Evolutionary conservation across 1,139 yeast species (phyloP).

Genomic region (Suhomyces atakaporum): DNA sequence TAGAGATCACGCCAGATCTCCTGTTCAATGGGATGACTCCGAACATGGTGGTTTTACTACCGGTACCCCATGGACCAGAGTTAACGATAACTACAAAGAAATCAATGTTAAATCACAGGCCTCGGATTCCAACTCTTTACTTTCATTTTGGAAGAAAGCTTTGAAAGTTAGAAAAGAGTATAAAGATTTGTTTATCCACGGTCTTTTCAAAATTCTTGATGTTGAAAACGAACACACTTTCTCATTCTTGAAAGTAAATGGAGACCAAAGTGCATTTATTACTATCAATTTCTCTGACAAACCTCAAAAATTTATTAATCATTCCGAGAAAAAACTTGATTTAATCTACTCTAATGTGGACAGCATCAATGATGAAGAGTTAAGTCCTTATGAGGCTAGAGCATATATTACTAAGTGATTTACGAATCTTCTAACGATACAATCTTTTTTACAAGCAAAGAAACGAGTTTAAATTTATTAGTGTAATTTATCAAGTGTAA

Average conservation of each 20-base stretch:
- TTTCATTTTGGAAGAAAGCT: conserved; percentile 23
- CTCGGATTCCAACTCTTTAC: conserved; percentile 23
- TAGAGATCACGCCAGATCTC: conserved; percentile 27
- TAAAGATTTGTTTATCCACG: conserved; percentile 22
- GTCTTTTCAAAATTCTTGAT: conserved; percentile 21
- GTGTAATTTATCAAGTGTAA: no score
- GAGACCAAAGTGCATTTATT: conserved; percentile 16
- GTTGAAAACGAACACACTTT: conserved; percentile 19
- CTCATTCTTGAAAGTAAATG: conserved; percentile 17
- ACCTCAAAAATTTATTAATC: conserved; percentile 8
- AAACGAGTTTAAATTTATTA: no score
- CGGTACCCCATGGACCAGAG: conserved; percentile 28
- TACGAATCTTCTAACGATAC: no score
- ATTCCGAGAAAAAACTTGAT: conserved; percentile 5
- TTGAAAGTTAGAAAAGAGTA: conserved; percentile 20
- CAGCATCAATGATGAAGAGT: conserved; percentile 9
- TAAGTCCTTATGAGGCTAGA: conserved; percentile 22
- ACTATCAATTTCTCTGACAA: conserved; percentile 20
- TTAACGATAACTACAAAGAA: conserved; percentile 23
- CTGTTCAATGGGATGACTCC: conserved; percentile 26
- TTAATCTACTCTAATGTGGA: conserved; percentile 10
- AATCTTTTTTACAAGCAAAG: no score
- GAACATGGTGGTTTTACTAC: conserved; percentile 24
- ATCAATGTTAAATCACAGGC: conserved; percentile 25
- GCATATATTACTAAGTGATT: conserved; percentile 15